Base-by-base conservation (phyloP, 257 asterid genomes). In the Nicotiana otophora region DNA sequence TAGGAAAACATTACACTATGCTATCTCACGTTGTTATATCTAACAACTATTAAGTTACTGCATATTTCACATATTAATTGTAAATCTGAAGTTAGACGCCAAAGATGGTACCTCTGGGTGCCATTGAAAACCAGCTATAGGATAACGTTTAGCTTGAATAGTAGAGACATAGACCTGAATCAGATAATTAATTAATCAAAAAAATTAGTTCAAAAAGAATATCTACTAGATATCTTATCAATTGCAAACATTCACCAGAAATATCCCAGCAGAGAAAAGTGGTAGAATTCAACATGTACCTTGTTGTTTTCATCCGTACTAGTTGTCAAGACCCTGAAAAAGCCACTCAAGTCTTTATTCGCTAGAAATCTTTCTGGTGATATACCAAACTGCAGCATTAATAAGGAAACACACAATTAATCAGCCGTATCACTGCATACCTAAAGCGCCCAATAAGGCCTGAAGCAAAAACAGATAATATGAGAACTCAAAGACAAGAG, bases 61-160 rank as follows among this genome's bases (percentile, higher is more conserved):
- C 10, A 65, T 65, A 39, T 7, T 65, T 39, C 31, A 30, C 11
- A 65, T 31, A 65, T n/a, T 28, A 65, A 14, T 39, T 65, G 72
- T 5, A 65, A 65, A 65, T 65, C 72, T n/a, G 5, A 57, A 16
- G 54, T 36, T 58, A 15, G 3, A 26, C 54, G 2, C 31, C 39
- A 79, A 79, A 60, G 46, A 79, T 67, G 42, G 23, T 90, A 96
- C 99, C 98, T 94, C 99, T 74, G 99, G 99, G 84, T 96, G 99
- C 97, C 98, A 96, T 83, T 94, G 99, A 83, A 90, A 89, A 83
- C 91, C 98, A 83, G 96, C 88, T 57, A 96, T 89, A 36, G 99
- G 99, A 81, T 94, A 96, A 81, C 39, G 82, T 81, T 74, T 87
- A 70, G 94, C 98, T 88, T 89, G 89, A 85, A 91, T 91, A 28